Base-by-base conservation (phyloP, 1,284 basidiomycete species). In the Melampsora americana region DNA sequence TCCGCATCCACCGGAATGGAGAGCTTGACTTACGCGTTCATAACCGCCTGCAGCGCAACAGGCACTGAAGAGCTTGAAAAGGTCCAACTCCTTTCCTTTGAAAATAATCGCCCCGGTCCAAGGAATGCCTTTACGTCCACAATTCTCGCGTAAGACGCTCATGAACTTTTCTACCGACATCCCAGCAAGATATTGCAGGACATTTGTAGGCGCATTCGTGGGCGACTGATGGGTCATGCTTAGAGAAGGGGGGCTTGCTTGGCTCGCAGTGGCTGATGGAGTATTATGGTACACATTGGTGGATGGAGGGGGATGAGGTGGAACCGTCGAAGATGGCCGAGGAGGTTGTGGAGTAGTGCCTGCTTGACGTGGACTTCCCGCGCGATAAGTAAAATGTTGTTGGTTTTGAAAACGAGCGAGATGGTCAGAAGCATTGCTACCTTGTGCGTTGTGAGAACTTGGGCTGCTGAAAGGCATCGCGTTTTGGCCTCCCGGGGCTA, bases 391-490 rank as follows among this genome's bases (percentile, higher is more conserved):
- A 62, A 6, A 62, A 0, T 66, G 44, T 66, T 66, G 71, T 50
- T 66, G 64, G 6, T 60, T 74, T 48, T 44, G 65, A 32, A 74
- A 67, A 50, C 72, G 72, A n/a, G 42, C 53, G 28, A 67, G 32
- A 56, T 61, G 64, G 26, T 74, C 72, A 20, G 53, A 16, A 0
- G 65, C 35, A 39, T 46, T 50, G 44, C 46, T 48, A 5, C 4
- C 18, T 66, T 61, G 53, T 44, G 42, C 48, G 14, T 64, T 48
- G 28, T 60, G 72, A 23, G 50, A 30, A 39, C 53, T 60, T 12
- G 72, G 72, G 62, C 72, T 74, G 20, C 72, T 74, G 35, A 67
- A 74, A 53, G 71, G 71, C 39, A 73, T 53, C 65, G 62, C 61
- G 11, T 42, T 42, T 53, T 39, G 48, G 46, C 16, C 39, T 42